Conservation (phyloP, 2,329 filamentous ascomycete species). For the Colletotrichum sp. region DNA sequence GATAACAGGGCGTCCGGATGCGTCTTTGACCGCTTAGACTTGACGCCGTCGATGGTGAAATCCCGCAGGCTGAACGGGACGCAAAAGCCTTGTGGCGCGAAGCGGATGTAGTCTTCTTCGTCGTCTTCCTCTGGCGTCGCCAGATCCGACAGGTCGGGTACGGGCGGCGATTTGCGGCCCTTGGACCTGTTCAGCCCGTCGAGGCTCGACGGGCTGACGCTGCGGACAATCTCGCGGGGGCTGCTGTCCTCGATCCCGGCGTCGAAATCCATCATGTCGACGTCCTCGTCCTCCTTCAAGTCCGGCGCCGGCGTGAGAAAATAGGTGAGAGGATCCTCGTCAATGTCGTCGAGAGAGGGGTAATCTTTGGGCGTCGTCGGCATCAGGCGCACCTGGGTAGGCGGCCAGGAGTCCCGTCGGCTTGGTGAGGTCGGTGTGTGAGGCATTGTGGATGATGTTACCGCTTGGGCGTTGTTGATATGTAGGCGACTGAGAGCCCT, state of each 20-base stretch:
- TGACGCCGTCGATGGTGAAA: slow-evolving; percentile 41
- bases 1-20: slow-evolving; percentile 38
- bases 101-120: slow-evolving; percentile 57
- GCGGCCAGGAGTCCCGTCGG: slow-evolving; percentile 56
- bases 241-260: slow-evolving; percentile 61
- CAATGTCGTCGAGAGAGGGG: slow-evolving; percentile 52
- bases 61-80: slow-evolving; percentile 49
- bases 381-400: slow-evolving; percentile 53
- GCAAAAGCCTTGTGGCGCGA: slow-evolving; percentile 43
- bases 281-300: slow-evolving; percentile 44
- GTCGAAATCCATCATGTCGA: slow-evolving; percentile 57
- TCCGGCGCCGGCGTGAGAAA: slow-evolving; percentile 58
- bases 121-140: slow-evolving; percentile 49
- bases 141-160: slow-evolving; percentile 46
- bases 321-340: slow-evolving; percentile 60
- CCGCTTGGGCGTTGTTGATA: neutral
- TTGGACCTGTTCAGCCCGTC: slow-evolving; percentile 53
- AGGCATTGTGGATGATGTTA: slow-evolving; percentile 31
- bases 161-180: slow-evolving; percentile 34
- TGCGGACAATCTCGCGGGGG: slow-evolving; percentile 53
- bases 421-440: slow-evolving; percentile 34
- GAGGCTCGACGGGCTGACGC: slow-evolving; percentile 62
- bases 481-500: neutral
- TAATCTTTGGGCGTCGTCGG: slow-evolving; percentile 47
- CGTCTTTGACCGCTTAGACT: slow-evolving; percentile 29